Conservation (phyloP, 1,139 yeast genomes). For the Suhomyces kunorum region DNA sequence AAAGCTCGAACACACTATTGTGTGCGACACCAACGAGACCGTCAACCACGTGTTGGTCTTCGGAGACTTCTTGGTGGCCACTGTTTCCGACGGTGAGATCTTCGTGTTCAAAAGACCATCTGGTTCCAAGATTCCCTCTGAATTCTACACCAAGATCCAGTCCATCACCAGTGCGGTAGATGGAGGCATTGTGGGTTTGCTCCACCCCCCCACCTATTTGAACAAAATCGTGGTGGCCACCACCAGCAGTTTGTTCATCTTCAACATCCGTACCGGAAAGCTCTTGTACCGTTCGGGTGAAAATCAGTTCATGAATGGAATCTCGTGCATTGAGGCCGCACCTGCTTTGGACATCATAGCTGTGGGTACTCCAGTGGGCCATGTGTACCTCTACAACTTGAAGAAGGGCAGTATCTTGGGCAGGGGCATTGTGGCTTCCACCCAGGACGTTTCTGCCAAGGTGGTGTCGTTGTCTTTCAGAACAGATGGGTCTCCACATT, state of each 20-base stretch:
- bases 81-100: constrained; percentile 53
- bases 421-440: constrained; percentile 56
- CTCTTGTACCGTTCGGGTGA: constrained; percentile 58
- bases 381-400: constrained; percentile 64
- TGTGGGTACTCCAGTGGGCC: constrained; percentile 72
- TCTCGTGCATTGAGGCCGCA: constrained; percentile 72
- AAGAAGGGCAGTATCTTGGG: constrained; percentile 61
- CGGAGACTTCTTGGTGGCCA: constrained; percentile 76
- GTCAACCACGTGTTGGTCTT: constrained; percentile 60
- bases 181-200: constrained; percentile 67
- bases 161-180: constrained; percentile 55
- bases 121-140: constrained; percentile 55
- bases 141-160: constrained; percentile 63
- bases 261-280: constrained; percentile 79
- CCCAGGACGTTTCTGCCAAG: constrained; percentile 47
- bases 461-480: constrained; percentile 81
- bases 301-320: constrained; percentile 48
- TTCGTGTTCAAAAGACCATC: constrained; percentile 63
- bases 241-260: constrained; percentile 59
- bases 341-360: constrained; percentile 88
- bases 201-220: constrained; percentile 89
- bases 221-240: constrained; percentile 84
- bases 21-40: constrained; percentile 33
- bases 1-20: constrained; percentile 57
- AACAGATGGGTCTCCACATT: constrained; percentile 85